Base-by-base conservation (phyloP, 257 asterid genomes). In the Striga asiatica region DNA sequence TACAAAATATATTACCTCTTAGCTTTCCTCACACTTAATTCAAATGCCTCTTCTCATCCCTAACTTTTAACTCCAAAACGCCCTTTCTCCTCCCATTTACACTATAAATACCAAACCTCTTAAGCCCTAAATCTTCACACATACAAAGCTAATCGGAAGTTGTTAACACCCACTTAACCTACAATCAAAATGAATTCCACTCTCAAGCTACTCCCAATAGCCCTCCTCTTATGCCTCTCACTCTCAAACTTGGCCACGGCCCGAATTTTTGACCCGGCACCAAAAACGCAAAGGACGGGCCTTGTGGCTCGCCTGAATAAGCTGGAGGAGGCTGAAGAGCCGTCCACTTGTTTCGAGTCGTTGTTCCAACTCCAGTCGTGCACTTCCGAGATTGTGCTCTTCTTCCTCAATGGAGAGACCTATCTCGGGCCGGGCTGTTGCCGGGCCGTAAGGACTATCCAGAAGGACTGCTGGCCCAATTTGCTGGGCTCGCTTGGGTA, bases 341-440 rank as follows among this genome's bases (percentile, higher is more conserved):
- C 74, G 22, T 17, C 84, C 0, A 54, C 42, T 8, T 85, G 89
- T 52, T 80, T 78, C 89, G 83, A 71, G 2, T 78, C 93, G 5
- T 32, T 85, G 46, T 62, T 68, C 2, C 63, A 83, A 64, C 81
- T 83, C 5, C 83, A 74, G 31, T 76, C 89, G 0, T 86, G 96
- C 67, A 75, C 82, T 0, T 61, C 80, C 0, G 94, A 86, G 51
- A 79, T 86, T 0, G 62, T 86, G 13, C 56, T 86, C 11, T 86
- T 83, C 41, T 86, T 86, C 12, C 64, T 78, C 67, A 83, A 81
- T 23, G 92, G 92, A 1, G 85, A 81, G 70, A 71, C 88, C 0
- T 80, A 80, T 60, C 84, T 83, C 12, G 94, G 91, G 14, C 77
- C 75, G n/a, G 69, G 76, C 27, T 85, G 89, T 27, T 85, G 88